A percentile compares a stretch with the other conserved stretches of the same genome.
These are phyloP conservation scores for Hordeum pubiflorum DNA, from an alignment of 202 grass and related monocot species.

Conservation along the genomic window DNA sequence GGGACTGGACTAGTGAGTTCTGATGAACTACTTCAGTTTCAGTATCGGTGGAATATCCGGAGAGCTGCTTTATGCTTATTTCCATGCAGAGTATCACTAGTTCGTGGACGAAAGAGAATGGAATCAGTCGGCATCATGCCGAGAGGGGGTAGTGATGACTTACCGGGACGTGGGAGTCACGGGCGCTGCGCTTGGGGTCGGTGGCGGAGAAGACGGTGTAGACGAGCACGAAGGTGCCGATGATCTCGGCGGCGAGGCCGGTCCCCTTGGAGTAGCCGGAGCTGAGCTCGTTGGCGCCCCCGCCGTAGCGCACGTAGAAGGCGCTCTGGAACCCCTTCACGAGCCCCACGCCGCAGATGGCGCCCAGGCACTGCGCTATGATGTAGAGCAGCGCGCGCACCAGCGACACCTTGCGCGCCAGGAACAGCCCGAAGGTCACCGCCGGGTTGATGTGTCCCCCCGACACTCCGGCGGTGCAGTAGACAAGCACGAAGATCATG, in stretches of 20 bases:
- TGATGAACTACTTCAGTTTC: not conserved
- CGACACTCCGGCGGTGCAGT: slow-evolving; percentile 89
- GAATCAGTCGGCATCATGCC: not conserved
- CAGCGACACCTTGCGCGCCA: slow-evolving; percentile 75
- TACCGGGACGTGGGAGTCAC: slow-evolving; percentile 81
- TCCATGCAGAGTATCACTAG: not conserved
- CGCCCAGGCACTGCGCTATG: slow-evolving; percentile 72
- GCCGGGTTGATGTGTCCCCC: slow-evolving; percentile 88
- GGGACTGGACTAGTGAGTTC: not conserved
- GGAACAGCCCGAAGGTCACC: slow-evolving; percentile 77
- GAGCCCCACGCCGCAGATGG: slow-evolving; percentile 85
- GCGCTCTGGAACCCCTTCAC: slow-evolving; percentile 90
- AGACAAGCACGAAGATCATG: slow-evolving; percentile 96
- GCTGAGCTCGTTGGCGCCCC: slow-evolving; percentile 73
- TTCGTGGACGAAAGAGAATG: not conserved
- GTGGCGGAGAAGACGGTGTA: slow-evolving; percentile 98
- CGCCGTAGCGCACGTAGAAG: slow-evolving; percentile 64
- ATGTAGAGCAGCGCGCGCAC: slow-evolving; percentile 77
- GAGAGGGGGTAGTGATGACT: not conserved
- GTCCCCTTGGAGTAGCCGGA: slow-evolving; percentile 65
- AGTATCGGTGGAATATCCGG: not conserved
- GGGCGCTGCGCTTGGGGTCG: slow-evolving; percentile 88
- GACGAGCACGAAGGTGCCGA: slow-evolving; percentile 82
- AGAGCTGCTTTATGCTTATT: not conserved
- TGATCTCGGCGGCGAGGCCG: slow-evolving; percentile 78